A percentile compares a stretch with the other conserved stretches of the same genome.
phyloP scores from a whole-genome alignment of 352 stramenopile genomes.

The Blastocystis sp. region DNA sequence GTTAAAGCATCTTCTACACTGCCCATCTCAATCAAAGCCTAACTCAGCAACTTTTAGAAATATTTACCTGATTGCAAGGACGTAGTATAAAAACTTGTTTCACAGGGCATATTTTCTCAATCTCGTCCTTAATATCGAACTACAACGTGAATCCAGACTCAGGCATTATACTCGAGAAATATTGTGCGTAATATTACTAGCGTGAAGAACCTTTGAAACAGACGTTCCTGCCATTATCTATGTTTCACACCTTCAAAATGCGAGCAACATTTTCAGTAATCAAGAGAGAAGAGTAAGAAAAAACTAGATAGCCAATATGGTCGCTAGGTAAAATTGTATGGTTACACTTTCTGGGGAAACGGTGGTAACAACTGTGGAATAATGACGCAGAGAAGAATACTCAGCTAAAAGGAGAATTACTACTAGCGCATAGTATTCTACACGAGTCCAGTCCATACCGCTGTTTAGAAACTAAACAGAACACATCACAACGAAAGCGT shows the following conservation, averaged over 20 bases:
- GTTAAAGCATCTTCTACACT: neutral
- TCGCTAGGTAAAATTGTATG: too few species aligned
- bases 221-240: neutral
- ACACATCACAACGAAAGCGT: too few species aligned
- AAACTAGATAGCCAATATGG: too few species aligned
- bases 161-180: neutral
- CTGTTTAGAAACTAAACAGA: too few species aligned
- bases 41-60: neutral
- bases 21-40: neutral
- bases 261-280: too few species aligned
- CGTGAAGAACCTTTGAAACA: constrained; percentile 15
- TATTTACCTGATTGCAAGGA: neutral
- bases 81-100: constrained; percentile 42
- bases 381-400: too few species aligned
- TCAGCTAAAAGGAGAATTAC: too few species aligned
- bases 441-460: too few species aligned
- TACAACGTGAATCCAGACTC: neutral
- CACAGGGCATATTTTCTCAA: constrained; percentile 3
- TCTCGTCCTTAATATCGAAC: constrained; percentile 31
- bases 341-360: too few species aligned
- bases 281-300: too few species aligned
- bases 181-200: constrained; percentile 34
- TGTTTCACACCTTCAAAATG: neutral
- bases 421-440: too few species aligned
- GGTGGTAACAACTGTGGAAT: too few species aligned